phyloP scores from a whole-genome alignment of 805 yeast genomes.

The Kockiozyma suomiensis region DNA sequence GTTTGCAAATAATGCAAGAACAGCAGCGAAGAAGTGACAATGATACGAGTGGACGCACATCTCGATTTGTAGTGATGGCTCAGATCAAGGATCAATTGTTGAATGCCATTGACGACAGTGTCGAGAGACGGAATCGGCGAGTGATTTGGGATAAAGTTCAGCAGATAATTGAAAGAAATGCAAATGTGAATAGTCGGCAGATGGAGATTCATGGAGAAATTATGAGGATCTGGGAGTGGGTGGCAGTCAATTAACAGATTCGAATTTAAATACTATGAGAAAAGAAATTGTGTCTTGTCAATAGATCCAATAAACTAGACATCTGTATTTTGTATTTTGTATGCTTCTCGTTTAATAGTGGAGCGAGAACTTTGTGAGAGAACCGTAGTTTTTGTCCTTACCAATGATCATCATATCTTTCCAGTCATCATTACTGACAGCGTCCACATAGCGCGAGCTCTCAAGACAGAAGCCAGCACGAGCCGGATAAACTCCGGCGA shows the following conservation, averaged over 20 bases:
- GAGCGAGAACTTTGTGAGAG: conserved; percentile 43
- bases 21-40: conserved; percentile 34
- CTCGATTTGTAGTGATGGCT: conserved; percentile 62
- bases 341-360: conserved; percentile 10
- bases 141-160: conserved; percentile 33
- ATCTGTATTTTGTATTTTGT: not conserved
- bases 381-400: conserved; percentile 58
- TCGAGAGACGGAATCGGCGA: conserved; percentile 35
- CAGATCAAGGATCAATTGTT: conserved; percentile 60
- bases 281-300: too few species aligned
- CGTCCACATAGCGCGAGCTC: conserved; percentile 61
- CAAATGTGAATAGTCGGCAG: conserved; percentile 36
- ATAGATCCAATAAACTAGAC: too few species aligned
- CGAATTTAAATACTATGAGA: too few species aligned
- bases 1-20: conserved; percentile 31
- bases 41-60: conserved; percentile 45
- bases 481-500: conserved; percentile 37
- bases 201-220: conserved; percentile 69
- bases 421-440: conserved; percentile 54
- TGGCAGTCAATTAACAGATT: conserved; percentile 13
- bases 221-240: conserved; percentile 85
- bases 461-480: conserved; percentile 64
- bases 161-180: conserved; percentile 32
- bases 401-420: conserved; percentile 50
- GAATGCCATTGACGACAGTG: conserved; percentile 39